Conservation (phyloP, 1,139 yeast genomes). For the Blastobotrys elegans region DNA sequence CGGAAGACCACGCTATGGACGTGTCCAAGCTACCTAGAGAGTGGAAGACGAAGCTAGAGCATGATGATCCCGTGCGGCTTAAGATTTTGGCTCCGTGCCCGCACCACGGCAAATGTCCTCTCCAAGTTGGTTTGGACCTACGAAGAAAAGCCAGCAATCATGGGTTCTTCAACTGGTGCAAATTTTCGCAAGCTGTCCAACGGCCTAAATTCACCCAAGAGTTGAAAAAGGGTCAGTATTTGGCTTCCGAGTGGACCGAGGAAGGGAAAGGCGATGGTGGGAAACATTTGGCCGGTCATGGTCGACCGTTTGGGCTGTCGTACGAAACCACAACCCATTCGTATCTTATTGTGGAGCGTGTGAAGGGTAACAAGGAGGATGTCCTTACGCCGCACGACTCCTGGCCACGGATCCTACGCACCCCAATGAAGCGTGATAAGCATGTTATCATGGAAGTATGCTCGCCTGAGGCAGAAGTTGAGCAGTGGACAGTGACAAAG, state of each 20-base stretch:
- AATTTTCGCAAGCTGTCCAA: slow-evolving; percentile 64
- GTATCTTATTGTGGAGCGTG: slow-evolving; percentile 68
- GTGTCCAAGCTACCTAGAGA: slow-evolving; percentile 68
- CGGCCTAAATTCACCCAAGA: slow-evolving; percentile 78
- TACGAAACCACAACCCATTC: slow-evolving; percentile 72
- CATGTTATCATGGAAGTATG: slow-evolving; percentile 80
- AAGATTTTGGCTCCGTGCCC: slow-evolving; percentile 80
- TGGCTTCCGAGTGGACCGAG: slow-evolving; percentile 70
- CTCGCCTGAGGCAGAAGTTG: slow-evolving; percentile 71
- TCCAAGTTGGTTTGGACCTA: slow-evolving; percentile 69
- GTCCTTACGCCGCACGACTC: slow-evolving; percentile 11
- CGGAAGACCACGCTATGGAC: slow-evolving; percentile 58
- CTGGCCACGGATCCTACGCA: slow-evolving; percentile 58
- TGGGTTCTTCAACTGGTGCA: slow-evolving; percentile 52
- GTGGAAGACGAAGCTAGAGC: slow-evolving; percentile 47
- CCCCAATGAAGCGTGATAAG: slow-evolving; percentile 75
- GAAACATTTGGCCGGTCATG: slow-evolving; percentile 50
- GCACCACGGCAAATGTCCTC: slow-evolving; percentile 83
- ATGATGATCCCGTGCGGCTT: slow-evolving; percentile 15
- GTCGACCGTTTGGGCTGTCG: slow-evolving; percentile 70
- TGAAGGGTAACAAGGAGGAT: slow-evolving; percentile 25
- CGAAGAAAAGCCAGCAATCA: slow-evolving; percentile 58
- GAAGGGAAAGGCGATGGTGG: slow-evolving; percentile 41
- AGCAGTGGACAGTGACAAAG: slow-evolving; percentile 83
- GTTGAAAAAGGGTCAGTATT: slow-evolving; percentile 70